Conservation (phyloP, 331 rosid genomes). For the Malus hybrid region DNA sequence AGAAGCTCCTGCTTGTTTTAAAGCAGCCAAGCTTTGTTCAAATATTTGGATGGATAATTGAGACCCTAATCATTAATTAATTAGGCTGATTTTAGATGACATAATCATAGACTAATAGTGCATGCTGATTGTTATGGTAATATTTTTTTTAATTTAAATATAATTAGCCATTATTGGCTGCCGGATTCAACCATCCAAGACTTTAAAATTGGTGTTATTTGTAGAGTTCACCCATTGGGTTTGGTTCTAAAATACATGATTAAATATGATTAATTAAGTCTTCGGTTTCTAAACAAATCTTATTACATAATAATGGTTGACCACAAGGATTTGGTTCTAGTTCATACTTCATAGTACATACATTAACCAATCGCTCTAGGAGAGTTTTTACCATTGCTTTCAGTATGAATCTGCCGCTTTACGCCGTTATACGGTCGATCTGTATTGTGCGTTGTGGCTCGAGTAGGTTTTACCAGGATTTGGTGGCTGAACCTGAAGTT, state of each 20-base stretch:
- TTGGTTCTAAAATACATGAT: not conserved
- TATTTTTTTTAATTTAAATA: not conserved
- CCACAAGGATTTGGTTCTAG: too few relatives aligned
- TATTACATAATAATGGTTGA: too few relatives aligned
- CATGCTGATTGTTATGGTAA: not conserved
- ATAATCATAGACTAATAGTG: not conserved
- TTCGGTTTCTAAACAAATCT: not conserved
- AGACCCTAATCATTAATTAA: constrained; percentile 3
- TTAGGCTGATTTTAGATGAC: not conserved
- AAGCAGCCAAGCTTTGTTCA: too few relatives aligned
- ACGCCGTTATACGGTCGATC: too few relatives aligned
- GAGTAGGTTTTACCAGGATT: too few relatives aligned
- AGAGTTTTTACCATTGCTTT: too few relatives aligned
- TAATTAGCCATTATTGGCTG: not conserved
- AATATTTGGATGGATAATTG: not conserved
- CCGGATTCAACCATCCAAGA: not conserved
- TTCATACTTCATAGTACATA: too few relatives aligned
- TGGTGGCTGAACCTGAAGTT: too few relatives aligned
- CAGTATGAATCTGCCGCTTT: too few relatives aligned
- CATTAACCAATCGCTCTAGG: too few relatives aligned
- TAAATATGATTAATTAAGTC: not conserved
- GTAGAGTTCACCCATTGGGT: not conserved
- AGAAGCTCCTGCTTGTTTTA: too few relatives aligned
- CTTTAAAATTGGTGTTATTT: not conserved
- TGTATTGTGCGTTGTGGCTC: too few relatives aligned